Conservation (phyloP, 441 rosid species). For the Gossypium davidsonii region DNA sequence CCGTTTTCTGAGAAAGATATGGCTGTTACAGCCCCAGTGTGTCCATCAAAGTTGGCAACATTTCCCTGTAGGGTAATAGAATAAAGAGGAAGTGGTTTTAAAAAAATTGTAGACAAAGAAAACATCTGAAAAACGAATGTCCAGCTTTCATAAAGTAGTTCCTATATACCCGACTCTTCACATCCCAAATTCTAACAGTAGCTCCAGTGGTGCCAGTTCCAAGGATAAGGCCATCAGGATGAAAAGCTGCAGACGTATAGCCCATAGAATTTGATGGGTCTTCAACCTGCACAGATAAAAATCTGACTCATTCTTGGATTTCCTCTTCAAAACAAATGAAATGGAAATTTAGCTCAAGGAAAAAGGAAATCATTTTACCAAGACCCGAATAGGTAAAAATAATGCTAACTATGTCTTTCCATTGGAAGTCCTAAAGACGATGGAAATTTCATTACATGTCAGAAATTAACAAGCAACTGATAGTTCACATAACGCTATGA, state of each 20-base stretch:
- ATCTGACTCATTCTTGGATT: neutral
- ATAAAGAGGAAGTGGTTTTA: neutral
- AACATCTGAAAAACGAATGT: neutral
- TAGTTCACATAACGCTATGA: neutral
- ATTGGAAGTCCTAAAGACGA: neutral
- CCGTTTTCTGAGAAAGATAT: conserved; percentile 97
- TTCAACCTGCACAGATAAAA: conserved; percentile 50
- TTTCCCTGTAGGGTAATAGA: conserved; percentile 49
- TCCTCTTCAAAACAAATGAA: conserved; percentile 1
- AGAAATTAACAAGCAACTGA: neutral
- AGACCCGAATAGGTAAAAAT: neutral
- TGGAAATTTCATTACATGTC: neutral
- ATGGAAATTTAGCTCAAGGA: neutral
- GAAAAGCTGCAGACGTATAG: conserved; percentile 95
- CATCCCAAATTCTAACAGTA: conserved; percentile 96
- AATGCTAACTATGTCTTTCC: neutral
- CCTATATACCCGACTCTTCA: conserved; percentile 73
- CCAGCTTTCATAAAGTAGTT: neutral
- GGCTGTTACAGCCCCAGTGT: conserved; percentile 77
- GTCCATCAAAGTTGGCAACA: conserved; percentile 88
- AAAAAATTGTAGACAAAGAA: neutral
- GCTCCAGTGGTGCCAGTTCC: conserved; percentile 93
- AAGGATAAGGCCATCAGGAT: conserved; percentile 99
- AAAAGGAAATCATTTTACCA: neutral
- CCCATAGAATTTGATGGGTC: conserved; percentile 54